Evolutionary conservation across 2,329 filamentous ascomycete species (phyloP).

Genomic region (Penicillium sumatraense): DNA sequence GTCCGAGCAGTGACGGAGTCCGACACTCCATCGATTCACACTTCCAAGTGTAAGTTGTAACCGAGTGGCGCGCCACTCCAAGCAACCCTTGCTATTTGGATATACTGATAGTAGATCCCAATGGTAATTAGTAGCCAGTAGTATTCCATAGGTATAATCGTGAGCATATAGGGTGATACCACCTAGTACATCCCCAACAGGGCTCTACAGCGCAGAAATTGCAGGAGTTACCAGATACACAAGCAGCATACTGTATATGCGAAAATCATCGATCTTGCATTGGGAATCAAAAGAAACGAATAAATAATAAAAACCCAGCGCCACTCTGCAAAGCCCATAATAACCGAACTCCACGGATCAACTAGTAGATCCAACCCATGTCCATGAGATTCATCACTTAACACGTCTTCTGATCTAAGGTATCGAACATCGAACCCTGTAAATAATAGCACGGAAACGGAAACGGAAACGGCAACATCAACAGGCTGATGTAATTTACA

Average conservation of each 20-base stretch:
- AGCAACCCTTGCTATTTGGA: too few relatives aligned
- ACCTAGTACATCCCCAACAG: too few relatives aligned
- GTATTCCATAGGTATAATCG: too few relatives aligned
- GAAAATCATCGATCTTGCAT: neutral
- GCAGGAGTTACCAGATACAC: too few relatives aligned
- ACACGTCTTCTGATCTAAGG: slow-evolving; percentile 15
- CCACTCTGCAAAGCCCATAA: slow-evolving; percentile 23
- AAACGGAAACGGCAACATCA: neutral
- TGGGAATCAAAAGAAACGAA: slow-evolving; percentile 7
- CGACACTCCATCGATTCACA: too few relatives aligned
- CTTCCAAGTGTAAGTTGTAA: too few relatives aligned
- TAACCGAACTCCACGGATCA: slow-evolving; percentile 25
- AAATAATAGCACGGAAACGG: neutral
- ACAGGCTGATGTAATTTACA: slow-evolving; percentile 29
- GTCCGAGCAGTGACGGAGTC: too few relatives aligned
- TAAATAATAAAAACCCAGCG: slow-evolving; percentile 11
- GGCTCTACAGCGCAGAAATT: too few relatives aligned
- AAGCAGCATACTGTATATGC: neutral
- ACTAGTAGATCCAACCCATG: slow-evolving; percentile 16
- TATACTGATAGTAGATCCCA: too few relatives aligned
- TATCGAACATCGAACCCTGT: neutral
- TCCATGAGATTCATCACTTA: slow-evolving; percentile 26
- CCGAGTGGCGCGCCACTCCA: too few relatives aligned
- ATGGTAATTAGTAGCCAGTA: too few relatives aligned
- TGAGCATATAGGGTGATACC: too few relatives aligned